Evolutionary conservation across 768 basidiomycete genomes (phyloP), one percentile per base, ranked within the genome.

Genomic region (Hygrocybe coccinea): DNA sequence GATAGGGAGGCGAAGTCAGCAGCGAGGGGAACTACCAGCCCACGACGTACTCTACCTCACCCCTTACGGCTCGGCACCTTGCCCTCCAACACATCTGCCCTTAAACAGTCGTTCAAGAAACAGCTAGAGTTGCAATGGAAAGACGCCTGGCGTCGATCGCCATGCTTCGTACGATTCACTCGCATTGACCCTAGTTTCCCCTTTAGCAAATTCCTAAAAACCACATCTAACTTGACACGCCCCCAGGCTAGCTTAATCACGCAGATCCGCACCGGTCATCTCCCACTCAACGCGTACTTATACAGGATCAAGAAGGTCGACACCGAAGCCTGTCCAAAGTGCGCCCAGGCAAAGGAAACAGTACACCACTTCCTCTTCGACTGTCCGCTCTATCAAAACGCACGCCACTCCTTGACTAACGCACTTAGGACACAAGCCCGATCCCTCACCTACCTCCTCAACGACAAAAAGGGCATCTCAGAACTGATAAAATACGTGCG

Each of bases 1-100:
- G 69, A 69, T 44, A 24, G 45, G 17, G 38, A 50, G 38, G 69
- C 65, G 2, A 67, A 65, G 50, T 24, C 51, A 14, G 68, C 68
- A 24, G 57, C 60, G 10, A n/a, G 34, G 22, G 56, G 54, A 41
- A 12, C 4, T 5, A 21, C 41, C 12, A 54, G 53, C 35, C n/a
- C 41, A 12, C 9, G 4, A 10, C 41, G 12, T 14, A 15, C 7
- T 3, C 53, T 54, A n/a, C 53, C 41, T 12, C 14, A 10, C 11
- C 9, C 36, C 19, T 41, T 54, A 24, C 14, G 33, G 17, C 14
- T 22, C 14, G 24, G 15, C 19, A 14, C 39, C 12, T 11, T 46
- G 15, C 41, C 53, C 4, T 19, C 10, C 39, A 54, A 47, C n/a
- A 37, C 25, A 25, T 19, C 53, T 29, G 56, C 56, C 9, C 9